These are phyloP conservation scores for Asclepias syriaca DNA, from an alignment of 257 asterid genomes.

Conservation along the genomic window DNA sequence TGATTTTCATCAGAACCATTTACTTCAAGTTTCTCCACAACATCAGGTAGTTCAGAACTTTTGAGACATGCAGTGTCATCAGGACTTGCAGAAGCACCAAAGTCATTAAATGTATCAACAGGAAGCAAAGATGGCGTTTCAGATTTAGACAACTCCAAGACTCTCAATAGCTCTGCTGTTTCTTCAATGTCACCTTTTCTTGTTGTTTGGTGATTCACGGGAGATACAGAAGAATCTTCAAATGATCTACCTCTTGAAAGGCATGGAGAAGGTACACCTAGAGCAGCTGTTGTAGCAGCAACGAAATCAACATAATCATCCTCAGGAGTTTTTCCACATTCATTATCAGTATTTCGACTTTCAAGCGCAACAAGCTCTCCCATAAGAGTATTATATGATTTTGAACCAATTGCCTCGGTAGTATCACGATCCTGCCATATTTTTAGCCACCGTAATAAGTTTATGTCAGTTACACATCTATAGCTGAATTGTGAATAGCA, in stretches of 20 bases:
- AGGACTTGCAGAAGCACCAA: slow-evolving; percentile 19
- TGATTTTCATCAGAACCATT: slow-evolving; percentile 22
- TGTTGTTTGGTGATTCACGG: slow-evolving; percentile 18
- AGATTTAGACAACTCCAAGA: slow-evolving; percentile 55
- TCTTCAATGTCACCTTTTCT: slow-evolving; percentile 87
- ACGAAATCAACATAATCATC: slow-evolving; percentile 85
- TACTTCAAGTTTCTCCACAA: slow-evolving; percentile 26
- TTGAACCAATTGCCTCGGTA: slow-evolving; percentile 71
- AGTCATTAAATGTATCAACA: slow-evolving; percentile 27
- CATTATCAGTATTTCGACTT: slow-evolving; percentile 43
- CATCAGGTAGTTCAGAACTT: slow-evolving; percentile 29
- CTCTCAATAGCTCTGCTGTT: slow-evolving; percentile 61
- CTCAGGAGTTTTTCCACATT: slow-evolving; percentile 34
- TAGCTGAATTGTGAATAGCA: neutral
- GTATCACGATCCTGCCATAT: slow-evolving; percentile 66
- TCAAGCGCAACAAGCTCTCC: slow-evolving; percentile 90
- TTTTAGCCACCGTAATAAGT: neutral
- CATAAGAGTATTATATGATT: slow-evolving; percentile 84
- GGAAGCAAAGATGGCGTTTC: slow-evolving; percentile 27
- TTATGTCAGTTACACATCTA: neutral
- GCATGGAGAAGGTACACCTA: slow-evolving; percentile 93
- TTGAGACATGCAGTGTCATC: slow-evolving; percentile 23
- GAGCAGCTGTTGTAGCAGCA: slow-evolving; percentile 95
- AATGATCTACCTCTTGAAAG: slow-evolving; percentile 78
- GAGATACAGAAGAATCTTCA: slow-evolving; percentile 51